Base-by-base conservation (phyloP, 1,284 basidiomycete genomes). In the Volvariella surrecta region DNA sequence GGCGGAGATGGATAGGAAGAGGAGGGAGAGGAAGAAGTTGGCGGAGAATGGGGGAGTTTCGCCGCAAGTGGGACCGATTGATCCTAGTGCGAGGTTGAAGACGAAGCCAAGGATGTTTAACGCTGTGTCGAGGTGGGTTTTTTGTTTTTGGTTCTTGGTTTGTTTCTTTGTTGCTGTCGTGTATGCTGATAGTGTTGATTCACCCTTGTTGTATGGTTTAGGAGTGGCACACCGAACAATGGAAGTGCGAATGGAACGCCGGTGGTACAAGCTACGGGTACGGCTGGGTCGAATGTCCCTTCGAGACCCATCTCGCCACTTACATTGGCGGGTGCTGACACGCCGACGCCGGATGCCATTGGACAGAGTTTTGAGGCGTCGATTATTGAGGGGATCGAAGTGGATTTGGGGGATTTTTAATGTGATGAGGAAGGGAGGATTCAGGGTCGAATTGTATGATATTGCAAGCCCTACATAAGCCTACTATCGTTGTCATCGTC, bases 391-490 rank as follows among this genome's bases (percentile, higher is more conserved):
- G 70, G 70, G 18, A 73, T 88, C 51, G 84, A 88, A 50, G 71
- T 88, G 47, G 84, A 88, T 58, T 66, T 88, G 30, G 85, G 84
- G 37, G 84, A 88, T 60, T 88, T 88, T 60, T 88, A 66, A 51
- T 31, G n/a, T n/a, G n/a, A n/a, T n/a, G n/a, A n/a, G n/a, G n/a
- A n/a, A n/a, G n/a, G n/a, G n/a, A n/a, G n/a, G n/a, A n/a, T n/a
- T n/a, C n/a, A n/a, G n/a, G n/a, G n/a, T n/a, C n/a, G n/a, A n/a
- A n/a, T n/a, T n/a, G n/a, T n/a, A n/a, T n/a, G n/a, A n/a, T n/a
- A n/a, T n/a, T n/a, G n/a, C n/a, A n/a, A n/a, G n/a, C n/a, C n/a
- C n/a, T n/a, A n/a, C n/a, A n/a, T n/a, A n/a, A n/a, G n/a, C n/a
- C n/a, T n/a, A n/a, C n/a, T n/a, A n/a, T n/a, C n/a, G n/a, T n/a